phyloP scores from a whole-genome alignment of 257 asterid species.

The Scutellaria baicalensis region DNA sequence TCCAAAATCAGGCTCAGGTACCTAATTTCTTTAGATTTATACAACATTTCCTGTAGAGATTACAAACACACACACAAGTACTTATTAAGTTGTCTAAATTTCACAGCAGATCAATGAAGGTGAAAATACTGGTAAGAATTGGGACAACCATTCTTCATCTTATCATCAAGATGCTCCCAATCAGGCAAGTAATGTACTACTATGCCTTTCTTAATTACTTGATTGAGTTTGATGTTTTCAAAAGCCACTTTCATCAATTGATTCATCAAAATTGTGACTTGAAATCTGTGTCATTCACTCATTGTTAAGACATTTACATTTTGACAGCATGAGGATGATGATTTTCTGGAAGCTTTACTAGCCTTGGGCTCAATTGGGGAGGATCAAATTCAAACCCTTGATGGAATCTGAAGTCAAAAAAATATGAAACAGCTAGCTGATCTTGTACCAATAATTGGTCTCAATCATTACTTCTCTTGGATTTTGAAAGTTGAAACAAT shows the following conservation, averaged over 20 bases:
- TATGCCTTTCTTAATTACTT: too few relatives aligned
- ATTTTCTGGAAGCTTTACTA: constrained; percentile 25
- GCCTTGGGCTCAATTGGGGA: constrained; percentile 21
- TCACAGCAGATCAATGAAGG: too few relatives aligned
- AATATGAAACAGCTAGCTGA: background rate
- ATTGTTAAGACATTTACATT: background rate
- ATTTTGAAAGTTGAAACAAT: background rate
- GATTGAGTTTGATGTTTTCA: background rate
- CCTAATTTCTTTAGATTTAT: background rate
- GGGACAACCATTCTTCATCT: too few relatives aligned
- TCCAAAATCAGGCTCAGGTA: constrained; percentile 16
- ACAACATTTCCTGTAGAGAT: too few relatives aligned
- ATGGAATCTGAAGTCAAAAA: constrained; percentile 3
- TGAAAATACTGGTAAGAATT: too few relatives aligned
- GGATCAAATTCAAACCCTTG: constrained; percentile 7
- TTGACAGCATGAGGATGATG: constrained; percentile 17
- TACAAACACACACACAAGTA: too few relatives aligned
- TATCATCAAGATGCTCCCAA: too few relatives aligned
- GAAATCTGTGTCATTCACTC: background rate
- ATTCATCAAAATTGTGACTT: background rate
- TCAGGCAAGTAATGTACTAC: too few relatives aligned
- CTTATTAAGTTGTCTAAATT: too few relatives aligned
- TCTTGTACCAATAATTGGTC: background rate
- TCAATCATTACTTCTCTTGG: background rate
- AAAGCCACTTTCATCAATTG: too few relatives aligned